phyloP scores from a whole-genome alignment of 352 stramenopile genomes.

The Globisporangium megalacanthum region DNA sequence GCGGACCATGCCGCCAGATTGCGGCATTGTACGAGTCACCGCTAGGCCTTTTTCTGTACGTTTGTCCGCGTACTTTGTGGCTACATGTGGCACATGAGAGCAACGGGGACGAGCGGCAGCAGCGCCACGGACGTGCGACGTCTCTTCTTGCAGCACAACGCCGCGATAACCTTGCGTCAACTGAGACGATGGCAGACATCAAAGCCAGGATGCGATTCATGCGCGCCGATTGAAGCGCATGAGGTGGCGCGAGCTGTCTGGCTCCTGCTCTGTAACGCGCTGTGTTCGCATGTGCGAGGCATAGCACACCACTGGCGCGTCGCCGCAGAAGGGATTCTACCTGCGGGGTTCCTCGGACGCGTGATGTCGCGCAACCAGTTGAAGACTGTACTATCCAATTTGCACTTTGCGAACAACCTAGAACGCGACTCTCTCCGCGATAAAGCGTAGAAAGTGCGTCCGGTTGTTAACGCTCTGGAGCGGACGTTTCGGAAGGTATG shows the following conservation, averaged over 20 bases:
- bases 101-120: background rate
- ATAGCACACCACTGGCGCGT: constrained; percentile 22
- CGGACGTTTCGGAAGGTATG: constrained; percentile 8
- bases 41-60: background rate
- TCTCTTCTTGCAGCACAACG: too few species aligned
- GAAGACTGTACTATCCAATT: constrained; percentile 13
- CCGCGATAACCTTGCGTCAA: too few species aligned
- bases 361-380: constrained; percentile 20
- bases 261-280: too few species aligned
- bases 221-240: too few species aligned
- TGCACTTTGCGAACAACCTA: constrained; percentile 21
- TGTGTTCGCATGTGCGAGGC: background rate
- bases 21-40: background rate
- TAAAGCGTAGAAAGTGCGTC: constrained; percentile 19
- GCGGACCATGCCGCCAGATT: too few species aligned
- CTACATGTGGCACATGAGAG: background rate
- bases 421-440: background rate
- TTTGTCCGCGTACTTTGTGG: background rate
- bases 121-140: too few species aligned
- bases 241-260: too few species aligned
- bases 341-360: constrained; percentile 11
- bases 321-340: constrained; percentile 8
- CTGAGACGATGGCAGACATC: too few species aligned
- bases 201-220: too few species aligned
- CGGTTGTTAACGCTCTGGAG: constrained; percentile 8